A percentile compares a stretch with the other conserved stretches of the same genome.
phyloP scores from a whole-genome alignment of 345 rosid species.

The Gossypium raimondii region DNA sequence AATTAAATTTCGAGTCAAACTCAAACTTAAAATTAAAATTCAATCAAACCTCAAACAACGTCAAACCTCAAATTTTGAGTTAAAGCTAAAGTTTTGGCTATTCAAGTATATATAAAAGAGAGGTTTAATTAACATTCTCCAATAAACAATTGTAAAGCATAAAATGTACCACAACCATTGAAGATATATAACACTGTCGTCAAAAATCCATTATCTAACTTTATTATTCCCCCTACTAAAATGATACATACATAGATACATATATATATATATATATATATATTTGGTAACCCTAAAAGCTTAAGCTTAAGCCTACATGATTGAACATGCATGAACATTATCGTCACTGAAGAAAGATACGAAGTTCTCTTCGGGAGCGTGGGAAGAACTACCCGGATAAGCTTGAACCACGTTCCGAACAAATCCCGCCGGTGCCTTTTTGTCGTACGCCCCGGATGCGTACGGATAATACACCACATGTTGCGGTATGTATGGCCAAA shows the following conservation, averaged over 20 bases:
- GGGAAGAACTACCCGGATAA: slow-evolving; percentile 37
- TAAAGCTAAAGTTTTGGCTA: no score
- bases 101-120: neutral
- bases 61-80: no score
- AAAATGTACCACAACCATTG: no score
- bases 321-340: slow-evolving; percentile 69
- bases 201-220: neutral
- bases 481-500: slow-evolving; percentile 77
- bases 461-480: slow-evolving; percentile 53
- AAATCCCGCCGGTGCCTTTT: slow-evolving; percentile 54
- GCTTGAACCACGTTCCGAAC: slow-evolving; percentile 59
- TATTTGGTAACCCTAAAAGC: no score
- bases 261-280: no score
- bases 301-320: slow-evolving; percentile 36
- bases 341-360: slow-evolving; percentile 64
- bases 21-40: no score
- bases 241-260: no score
- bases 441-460: slow-evolving; percentile 54
- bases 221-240: neutral
- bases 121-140: neutral
- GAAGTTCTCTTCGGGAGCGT: slow-evolving; percentile 44
- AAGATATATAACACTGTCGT: no score
- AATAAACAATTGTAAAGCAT: no score
- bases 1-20: no score
- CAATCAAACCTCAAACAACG: no score